Conservation (phyloP, 2,329 filamentous ascomycete genomes). For the Diaporthe amygdali region DNA sequence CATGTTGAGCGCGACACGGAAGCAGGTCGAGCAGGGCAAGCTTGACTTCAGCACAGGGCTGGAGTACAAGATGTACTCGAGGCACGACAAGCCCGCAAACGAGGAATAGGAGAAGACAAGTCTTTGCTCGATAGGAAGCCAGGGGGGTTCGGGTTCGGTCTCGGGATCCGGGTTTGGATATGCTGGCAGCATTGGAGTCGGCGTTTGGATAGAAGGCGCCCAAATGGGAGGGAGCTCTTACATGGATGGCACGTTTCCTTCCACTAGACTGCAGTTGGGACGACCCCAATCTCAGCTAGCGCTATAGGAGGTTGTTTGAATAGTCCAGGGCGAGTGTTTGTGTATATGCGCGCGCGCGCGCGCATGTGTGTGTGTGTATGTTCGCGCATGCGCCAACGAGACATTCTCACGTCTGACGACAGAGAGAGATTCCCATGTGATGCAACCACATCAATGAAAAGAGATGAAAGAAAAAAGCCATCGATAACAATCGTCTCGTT, state of each 20-base stretch:
- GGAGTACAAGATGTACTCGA: constrained; percentile 68
- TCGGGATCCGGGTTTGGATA: constrained; percentile 19
- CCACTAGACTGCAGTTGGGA: neutral
- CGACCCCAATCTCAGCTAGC: neutral
- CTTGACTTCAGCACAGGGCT: constrained; percentile 61
- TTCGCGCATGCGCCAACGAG: neutral
- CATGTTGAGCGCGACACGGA: constrained; percentile 61
- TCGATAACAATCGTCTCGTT: neutral
- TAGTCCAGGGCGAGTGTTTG: neutral
- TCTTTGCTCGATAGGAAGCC: neutral
- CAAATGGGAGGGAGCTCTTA: neutral
- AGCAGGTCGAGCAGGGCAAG: constrained; percentile 66
- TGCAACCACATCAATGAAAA: neutral
- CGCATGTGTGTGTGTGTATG: neutral
- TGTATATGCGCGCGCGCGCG: neutral
- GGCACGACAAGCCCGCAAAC: constrained; percentile 59
- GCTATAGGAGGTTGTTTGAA: neutral
- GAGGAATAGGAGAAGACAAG: constrained; percentile 30
- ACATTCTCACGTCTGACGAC: neutral
- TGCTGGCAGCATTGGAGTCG: constrained; percentile 23
- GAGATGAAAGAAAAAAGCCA: neutral
- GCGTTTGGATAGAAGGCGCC: constrained; percentile 24
- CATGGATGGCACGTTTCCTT: neutral
- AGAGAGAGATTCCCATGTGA: neutral
- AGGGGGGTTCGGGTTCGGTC: neutral